Conservation (phyloP, 306 rosid species). For the Cicer yamashitae region DNA sequence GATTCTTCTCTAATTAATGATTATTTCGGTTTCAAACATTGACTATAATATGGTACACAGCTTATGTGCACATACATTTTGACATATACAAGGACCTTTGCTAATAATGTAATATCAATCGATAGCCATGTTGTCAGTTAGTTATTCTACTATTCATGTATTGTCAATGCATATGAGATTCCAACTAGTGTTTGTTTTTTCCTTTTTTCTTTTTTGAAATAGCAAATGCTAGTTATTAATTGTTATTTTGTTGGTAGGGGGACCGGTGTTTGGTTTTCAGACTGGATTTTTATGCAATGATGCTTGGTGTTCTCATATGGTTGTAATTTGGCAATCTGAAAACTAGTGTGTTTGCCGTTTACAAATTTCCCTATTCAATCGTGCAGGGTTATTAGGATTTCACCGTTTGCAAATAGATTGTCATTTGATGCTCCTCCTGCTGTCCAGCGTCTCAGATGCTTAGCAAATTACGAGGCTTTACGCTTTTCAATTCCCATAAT, state of each 20-base stretch:
- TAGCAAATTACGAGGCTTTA: constrained; percentile 89
- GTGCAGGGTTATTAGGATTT: constrained; percentile 89
- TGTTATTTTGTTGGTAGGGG: too few relatives aligned
- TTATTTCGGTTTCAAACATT: not conserved
- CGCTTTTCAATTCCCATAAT: constrained; percentile 76
- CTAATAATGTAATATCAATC: constrained; percentile 17
- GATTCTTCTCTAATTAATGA: too few relatives aligned
- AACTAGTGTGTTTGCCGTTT: constrained; percentile 11
- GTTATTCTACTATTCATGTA: constrained; percentile 6
- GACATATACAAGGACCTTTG: not conserved
- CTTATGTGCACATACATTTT: not conserved
- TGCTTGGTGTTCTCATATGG: constrained; percentile 31
- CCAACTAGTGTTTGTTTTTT: not conserved
- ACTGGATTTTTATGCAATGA: not conserved
- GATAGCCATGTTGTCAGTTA: not conserved
- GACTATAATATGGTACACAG: constrained; percentile 8
- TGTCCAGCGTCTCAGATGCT: constrained; percentile 90
- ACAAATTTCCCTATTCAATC: constrained; percentile 21
- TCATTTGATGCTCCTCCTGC: constrained; percentile 95
- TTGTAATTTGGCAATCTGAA: constrained; percentile 30
- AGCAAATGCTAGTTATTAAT: too few relatives aligned
- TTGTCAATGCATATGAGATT: constrained; percentile 6
- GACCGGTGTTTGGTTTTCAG: not conserved
- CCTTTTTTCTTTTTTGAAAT: too few relatives aligned
- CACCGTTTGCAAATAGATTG: constrained; percentile 96